Conservation (phyloP, 352 stramenopile genomes). For the Globisporangium barbulae region DNA sequence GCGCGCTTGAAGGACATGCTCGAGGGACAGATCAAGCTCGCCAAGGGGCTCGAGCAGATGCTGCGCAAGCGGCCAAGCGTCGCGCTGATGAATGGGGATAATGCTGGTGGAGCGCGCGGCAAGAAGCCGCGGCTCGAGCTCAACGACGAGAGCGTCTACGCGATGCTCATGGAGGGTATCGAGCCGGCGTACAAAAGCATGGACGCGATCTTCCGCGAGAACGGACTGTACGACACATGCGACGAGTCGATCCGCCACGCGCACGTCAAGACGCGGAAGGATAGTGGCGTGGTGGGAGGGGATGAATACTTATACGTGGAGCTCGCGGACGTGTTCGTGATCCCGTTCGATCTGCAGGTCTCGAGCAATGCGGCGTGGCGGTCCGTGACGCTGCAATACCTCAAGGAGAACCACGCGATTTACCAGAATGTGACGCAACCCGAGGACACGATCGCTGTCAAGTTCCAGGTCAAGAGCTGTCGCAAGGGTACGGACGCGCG, state of each 20-base stretch:
- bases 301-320: slow-evolving; percentile 38
- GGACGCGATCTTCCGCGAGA: slow-evolving; percentile 41
- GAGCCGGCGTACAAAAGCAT: slow-evolving; percentile 36
- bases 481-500: slow-evolving; percentile 21
- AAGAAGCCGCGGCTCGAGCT: slow-evolving; percentile 26
- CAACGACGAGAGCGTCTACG: slow-evolving; percentile 27
- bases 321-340: slow-evolving; percentile 38
- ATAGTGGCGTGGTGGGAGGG: not conserved
- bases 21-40: slow-evolving; percentile 45
- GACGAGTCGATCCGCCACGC: slow-evolving; percentile 45
- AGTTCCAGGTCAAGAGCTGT: slow-evolving; percentile 30
- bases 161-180: slow-evolving; percentile 34
- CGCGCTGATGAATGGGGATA: slow-evolving; percentile 22
- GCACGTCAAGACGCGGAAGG: slow-evolving; percentile 25
- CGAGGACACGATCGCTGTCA: slow-evolving; percentile 41
- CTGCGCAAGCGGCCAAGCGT: slow-evolving; percentile 46
- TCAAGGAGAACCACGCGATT: slow-evolving; percentile 28
- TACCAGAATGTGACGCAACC: slow-evolving; percentile 18
- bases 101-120: not conserved
- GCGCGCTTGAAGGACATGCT: slow-evolving; percentile 34
- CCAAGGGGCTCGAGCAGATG: slow-evolving; percentile 45
- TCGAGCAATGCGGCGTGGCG: slow-evolving; percentile 30
- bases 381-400: slow-evolving; percentile 34
- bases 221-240: slow-evolving; percentile 34
- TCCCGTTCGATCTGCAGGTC: slow-evolving; percentile 36